A percentile compares a stretch with the other conserved stretches of the same genome.
Conservation (phyloP, 2,329 filamentous ascomycete species). For the Apiospora hydei region DNA sequence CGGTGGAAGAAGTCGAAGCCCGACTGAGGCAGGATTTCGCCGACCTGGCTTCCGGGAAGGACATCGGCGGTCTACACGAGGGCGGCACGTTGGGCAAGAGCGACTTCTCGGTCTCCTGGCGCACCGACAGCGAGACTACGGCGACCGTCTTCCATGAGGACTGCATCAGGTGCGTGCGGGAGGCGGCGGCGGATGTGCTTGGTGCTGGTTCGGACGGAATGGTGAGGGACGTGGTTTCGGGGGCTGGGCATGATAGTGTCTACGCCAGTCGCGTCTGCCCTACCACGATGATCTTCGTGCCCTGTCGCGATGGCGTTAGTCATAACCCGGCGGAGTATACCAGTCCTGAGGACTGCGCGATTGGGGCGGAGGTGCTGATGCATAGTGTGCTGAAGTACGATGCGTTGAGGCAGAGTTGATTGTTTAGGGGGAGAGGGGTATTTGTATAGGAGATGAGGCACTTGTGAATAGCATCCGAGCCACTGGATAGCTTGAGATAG, state of each 20-base stretch:
- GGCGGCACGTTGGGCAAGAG: constrained; percentile 31
- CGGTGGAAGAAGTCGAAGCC: constrained; percentile 64
- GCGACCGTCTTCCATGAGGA: constrained; percentile 71
- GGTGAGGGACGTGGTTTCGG: constrained; percentile 48
- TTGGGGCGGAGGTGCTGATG: constrained; percentile 58
- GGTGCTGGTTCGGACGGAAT: constrained; percentile 49
- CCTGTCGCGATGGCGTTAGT: constrained; percentile 67
- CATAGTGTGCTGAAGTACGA: constrained; percentile 52
- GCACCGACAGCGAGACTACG: constrained; percentile 66
- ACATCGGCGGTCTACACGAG: constrained; percentile 55
- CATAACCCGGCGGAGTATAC: constrained; percentile 71
- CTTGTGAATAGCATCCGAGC: neutral
- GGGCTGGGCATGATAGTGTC: constrained; percentile 59
- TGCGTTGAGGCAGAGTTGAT: constrained; percentile 1
- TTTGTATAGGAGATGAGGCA: neutral
- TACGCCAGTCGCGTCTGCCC: constrained; percentile 66
- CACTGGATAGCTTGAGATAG: too few species aligned
- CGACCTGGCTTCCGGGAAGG: constrained; percentile 63
- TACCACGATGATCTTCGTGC: constrained; percentile 73
- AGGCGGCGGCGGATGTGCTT: constrained; percentile 64
- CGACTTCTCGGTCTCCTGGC: constrained; percentile 51
- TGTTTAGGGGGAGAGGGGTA: too few species aligned
- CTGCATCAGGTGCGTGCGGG: constrained; percentile 70
- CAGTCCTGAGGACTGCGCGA: constrained; percentile 62
- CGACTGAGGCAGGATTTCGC: constrained; percentile 65